Evolutionary conservation across 768 basidiomycete genomes (phyloP).

Genomic region (Hypholoma fasciculare): DNA sequence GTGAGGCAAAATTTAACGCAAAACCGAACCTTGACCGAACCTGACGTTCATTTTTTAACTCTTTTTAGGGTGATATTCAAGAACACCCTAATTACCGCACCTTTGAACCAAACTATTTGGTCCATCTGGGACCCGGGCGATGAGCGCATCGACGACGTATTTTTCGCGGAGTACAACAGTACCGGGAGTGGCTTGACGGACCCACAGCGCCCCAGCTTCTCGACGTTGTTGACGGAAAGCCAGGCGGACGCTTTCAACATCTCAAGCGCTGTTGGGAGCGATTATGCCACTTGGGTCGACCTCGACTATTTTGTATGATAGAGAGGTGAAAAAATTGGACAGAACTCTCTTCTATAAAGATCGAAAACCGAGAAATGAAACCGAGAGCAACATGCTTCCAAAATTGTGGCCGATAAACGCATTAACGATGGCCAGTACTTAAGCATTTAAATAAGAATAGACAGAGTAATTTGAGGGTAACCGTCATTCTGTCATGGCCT

Average conservation of each 20-base stretch:
- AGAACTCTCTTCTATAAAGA: too few relatives aligned
- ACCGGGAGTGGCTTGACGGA: slow-evolving; percentile 35
- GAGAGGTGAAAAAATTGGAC: too few relatives aligned
- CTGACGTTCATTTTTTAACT: neutral
- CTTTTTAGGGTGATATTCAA: slow-evolving; percentile 41
- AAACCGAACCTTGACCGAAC: neutral
- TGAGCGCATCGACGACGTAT: slow-evolving; percentile 37
- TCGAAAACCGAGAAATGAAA: too few relatives aligned
- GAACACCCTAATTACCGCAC: slow-evolving; percentile 39
- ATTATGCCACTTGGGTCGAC: slow-evolving; percentile 38
- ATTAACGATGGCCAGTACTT: too few relatives aligned
- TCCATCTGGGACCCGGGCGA: slow-evolving; percentile 41
- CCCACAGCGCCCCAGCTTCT: slow-evolving; percentile 36
- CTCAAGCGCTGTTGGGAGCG: slow-evolving; percentile 41
- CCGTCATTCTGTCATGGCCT: too few relatives aligned
- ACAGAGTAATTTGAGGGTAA: too few relatives aligned
- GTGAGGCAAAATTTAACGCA: neutral
- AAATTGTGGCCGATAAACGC: too few relatives aligned
- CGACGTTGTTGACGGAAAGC: slow-evolving; percentile 29
- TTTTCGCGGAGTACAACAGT: slow-evolving; percentile 46
- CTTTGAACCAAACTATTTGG: slow-evolving; percentile 43
- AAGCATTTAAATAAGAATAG: too few relatives aligned
- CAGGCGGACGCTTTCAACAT: slow-evolving; percentile 37
- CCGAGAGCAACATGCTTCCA: too few relatives aligned
- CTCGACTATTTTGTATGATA: slow-evolving; percentile 15